Evolutionary conservation across 148 eudicot species (phyloP), one percentile per base, ranked within the genome.

Genomic region (Mesembryanthemum crystallinum): DNA sequence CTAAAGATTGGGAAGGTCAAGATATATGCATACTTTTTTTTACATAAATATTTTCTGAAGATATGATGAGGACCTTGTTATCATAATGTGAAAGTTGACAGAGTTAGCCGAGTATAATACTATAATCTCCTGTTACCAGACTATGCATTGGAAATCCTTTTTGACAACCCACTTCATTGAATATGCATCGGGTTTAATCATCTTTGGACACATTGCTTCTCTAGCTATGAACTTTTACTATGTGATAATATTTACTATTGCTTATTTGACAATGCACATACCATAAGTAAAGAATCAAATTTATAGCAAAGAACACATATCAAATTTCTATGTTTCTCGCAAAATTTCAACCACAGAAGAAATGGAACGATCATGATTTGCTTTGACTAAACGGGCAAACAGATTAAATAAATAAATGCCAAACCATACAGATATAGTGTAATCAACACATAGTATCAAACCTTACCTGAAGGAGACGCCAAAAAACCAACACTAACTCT

Each of bases 211-310:
- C 7, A 9, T 49, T 49, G 55, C 55, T 17, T 21, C 55, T 30
- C 15, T 3, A 70, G 28, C 43, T 21, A 29, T 9, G 29, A 63
- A 63, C 18, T 5, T 25, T 24, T 67, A 67, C 82, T 67, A 37
- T 13, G 58, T 57, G 62, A 33, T 37, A 67, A 20, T 33, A 35
- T 69, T 62, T 62, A 52, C 75, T 74, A 71, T 8, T 49, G 8
- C 1, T 64, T 75, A n/a, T n/a, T n/a, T n/a, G n/a, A n/a, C n/a
- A 75, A 80, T 75, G n/a, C n/a, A n/a, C n/a, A n/a, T n/a, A n/a
- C 70, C 70, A 17, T 28, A 23, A 66, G 70, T 21, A 66, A 70
- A 60, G 79, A 80, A 70, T 80, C 78, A 70, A 54, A 79, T n/a
- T 59, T 51, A 63, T 74, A 68, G 28, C 4, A 59, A 8, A 52